phyloP scores from a whole-genome alignment of 441 rosid genomes.

The Pelargonium fulgidum region DNA sequence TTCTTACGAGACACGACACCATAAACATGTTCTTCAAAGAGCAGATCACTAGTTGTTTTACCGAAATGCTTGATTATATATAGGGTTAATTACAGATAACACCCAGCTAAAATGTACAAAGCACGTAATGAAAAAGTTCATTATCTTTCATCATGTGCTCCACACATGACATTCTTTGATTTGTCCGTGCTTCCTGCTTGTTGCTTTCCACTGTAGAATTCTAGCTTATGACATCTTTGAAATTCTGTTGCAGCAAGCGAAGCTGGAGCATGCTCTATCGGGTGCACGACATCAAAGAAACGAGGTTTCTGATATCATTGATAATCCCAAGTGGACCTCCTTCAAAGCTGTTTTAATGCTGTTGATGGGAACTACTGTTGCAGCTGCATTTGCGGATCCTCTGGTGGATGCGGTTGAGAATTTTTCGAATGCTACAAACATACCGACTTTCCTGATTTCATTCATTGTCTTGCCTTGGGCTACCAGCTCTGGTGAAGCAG shows the following conservation, averaged over 20 bases:
- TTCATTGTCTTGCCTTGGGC: constrained; percentile 87
- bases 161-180: too few species aligned
- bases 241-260: constrained; percentile 47
- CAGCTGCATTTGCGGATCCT: constrained; percentile 92
- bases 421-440: constrained; percentile 79
- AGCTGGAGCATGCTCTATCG: constrained; percentile 44
- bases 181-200: too few species aligned
- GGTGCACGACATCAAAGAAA: constrained; percentile 40
- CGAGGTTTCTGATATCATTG: constrained; percentile 38
- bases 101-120: too few species aligned
- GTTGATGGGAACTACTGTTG: constrained; percentile 65
- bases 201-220: too few species aligned
- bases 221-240: not conserved
- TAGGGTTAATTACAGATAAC: too few species aligned
- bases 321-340: constrained; percentile 41
- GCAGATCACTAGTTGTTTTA: too few species aligned
- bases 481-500: constrained; percentile 89
- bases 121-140: too few species aligned
- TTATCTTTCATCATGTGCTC: too few species aligned
- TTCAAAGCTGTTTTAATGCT: constrained; percentile 59
- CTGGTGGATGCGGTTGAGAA: constrained; percentile 81
- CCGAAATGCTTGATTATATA: too few species aligned
- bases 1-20: too few species aligned
- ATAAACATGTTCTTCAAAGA: too few species aligned
- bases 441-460: constrained; percentile 92